phyloP scores from a whole-genome alignment of 129 eudicot genomes.

The sunflower (Helianthus annuus) region DNA sequence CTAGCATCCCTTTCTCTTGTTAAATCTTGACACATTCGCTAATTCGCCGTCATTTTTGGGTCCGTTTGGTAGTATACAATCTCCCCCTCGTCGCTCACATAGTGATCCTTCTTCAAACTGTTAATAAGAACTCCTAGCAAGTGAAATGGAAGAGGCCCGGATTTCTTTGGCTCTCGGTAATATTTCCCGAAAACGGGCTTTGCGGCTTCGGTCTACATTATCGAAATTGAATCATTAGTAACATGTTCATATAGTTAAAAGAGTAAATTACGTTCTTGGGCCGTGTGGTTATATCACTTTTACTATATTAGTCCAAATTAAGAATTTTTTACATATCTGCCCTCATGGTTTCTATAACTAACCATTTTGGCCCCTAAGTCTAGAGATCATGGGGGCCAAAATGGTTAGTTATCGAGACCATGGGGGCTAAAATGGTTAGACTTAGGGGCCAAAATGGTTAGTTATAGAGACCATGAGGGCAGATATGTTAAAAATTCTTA shows the following conservation, averaged over 20 bases:
- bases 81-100: constrained; percentile 83
- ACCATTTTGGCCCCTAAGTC: too few species aligned
- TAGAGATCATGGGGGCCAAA: too few species aligned
- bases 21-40: constrained; percentile 4
- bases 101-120: constrained; percentile 84
- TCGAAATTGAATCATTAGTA: constrained; percentile 10
- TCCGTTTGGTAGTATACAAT: constrained; percentile 77
- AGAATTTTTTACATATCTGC: too few species aligned
- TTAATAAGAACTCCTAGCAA: constrained; percentile 56
- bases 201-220: constrained; percentile 74
- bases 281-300: too few species aligned
- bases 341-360: too few species aligned
- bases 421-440: too few species aligned
- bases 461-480: too few species aligned
- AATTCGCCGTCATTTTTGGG: constrained; percentile 37
- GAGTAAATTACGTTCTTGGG: too few species aligned
- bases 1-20: constrained; percentile 33
- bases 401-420: too few species aligned
- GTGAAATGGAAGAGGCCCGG: constrained; percentile 73
- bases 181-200: constrained; percentile 79
- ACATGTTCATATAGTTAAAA: constrained; percentile 9
- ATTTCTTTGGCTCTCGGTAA: constrained; percentile 73
- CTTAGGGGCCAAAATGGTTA: too few species aligned
- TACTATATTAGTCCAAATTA: too few species aligned
- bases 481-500: too few species aligned